Percentiles rank a stretch among this genome's conserved stretches.
Conservation (phyloP, 495 filamentous ascomycete species). For the Pseudotulostoma volvatum region DNA sequence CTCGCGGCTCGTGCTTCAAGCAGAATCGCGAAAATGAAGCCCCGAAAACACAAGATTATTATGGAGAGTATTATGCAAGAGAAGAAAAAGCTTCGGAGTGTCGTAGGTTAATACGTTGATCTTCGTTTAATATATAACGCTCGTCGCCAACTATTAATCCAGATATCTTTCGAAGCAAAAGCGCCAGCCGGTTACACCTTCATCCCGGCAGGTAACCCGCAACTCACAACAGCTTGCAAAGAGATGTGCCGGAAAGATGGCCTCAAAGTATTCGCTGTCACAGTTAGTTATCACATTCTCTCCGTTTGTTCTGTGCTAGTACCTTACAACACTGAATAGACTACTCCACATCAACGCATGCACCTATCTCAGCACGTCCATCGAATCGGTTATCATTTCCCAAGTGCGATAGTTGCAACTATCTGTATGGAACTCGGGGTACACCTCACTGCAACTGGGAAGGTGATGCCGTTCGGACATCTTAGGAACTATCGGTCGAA, state of each 20-base stretch:
- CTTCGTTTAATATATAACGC: background rate
- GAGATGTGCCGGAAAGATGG: constrained; percentile 55
- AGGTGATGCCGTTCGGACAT: constrained; percentile 19
- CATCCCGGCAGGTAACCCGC: constrained; percentile 65
- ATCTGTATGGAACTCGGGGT: constrained; percentile 32
- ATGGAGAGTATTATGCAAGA: constrained; percentile 40
- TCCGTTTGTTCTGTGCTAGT: constrained; percentile 2
- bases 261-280: constrained; percentile 59
- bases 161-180: constrained; percentile 34
- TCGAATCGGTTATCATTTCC: constrained; percentile 69
- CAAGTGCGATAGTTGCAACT: constrained; percentile 35
- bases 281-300: constrained; percentile 35
- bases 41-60: constrained; percentile 41
- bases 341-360: constrained; percentile 28
- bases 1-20: constrained; percentile 18
- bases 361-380: constrained; percentile 51
- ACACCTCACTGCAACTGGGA: constrained; percentile 26
- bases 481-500: background rate
- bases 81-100: constrained; percentile 41
- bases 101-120: constrained; percentile 27
- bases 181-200: constrained; percentile 70
- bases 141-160: constrained; percentile 10
- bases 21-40: constrained; percentile 16
- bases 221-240: constrained; percentile 60
- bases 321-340: constrained; percentile 11